A percentile compares a stretch with the other conserved stretches of the same genome.
Conservation (phyloP, 1,284 basidiomycete species). For the Marasmius tenuissimus region DNA sequence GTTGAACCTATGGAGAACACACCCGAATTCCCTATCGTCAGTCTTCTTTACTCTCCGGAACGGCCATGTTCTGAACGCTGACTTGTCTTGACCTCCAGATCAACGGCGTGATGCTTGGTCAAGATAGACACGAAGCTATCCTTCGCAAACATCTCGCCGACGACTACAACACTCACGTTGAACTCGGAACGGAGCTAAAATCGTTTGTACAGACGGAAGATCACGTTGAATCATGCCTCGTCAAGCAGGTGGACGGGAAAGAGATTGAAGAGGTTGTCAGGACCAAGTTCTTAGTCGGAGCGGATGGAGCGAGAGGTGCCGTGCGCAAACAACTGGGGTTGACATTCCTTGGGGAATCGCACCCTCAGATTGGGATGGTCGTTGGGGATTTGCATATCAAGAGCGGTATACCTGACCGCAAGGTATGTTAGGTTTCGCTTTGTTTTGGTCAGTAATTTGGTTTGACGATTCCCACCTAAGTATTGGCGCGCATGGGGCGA, state of each 20-base stretch:
- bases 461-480: constrained; percentile 15
- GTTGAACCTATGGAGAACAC: neutral
- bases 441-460: neutral
- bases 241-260: neutral
- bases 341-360: constrained; percentile 31
- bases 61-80: no score
- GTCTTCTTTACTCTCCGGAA: neutral
- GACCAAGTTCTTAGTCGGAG: constrained; percentile 39
- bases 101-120: constrained; percentile 21
- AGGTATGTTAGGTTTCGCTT: constrained; percentile 24
- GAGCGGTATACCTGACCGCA: constrained; percentile 25
- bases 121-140: constrained; percentile 24
- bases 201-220: constrained; percentile 26
- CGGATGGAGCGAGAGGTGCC: constrained; percentile 38
- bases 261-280: constrained; percentile 19
- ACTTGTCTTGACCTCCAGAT: constrained; percentile 2
- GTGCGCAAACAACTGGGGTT: constrained; percentile 30
- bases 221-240: constrained; percentile 5
- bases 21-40: neutral
- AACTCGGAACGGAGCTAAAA: constrained; percentile 27
- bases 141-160: constrained; percentile 26
- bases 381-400: constrained; percentile 28
- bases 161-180: constrained; percentile 23
- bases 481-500: constrained; percentile 38
- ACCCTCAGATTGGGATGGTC: constrained; percentile 10